These are phyloP conservation scores for Pichia sp. DNA, from an alignment of 1,139 yeast species.

Conservation along the genomic window DNA sequence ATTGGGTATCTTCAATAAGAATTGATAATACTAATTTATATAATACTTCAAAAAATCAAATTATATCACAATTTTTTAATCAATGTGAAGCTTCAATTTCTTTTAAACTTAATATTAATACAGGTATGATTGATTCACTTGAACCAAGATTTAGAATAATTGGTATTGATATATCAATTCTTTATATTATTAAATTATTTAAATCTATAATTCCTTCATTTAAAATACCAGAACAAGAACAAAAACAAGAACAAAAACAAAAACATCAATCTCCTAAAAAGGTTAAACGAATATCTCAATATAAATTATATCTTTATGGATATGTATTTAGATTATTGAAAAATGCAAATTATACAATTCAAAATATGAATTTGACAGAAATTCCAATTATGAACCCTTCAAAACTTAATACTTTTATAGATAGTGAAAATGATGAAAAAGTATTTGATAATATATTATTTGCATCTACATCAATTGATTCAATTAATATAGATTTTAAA, in stretches of 20 bases:
- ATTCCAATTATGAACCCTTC: conserved; percentile 15
- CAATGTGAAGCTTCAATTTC: conserved; percentile 11
- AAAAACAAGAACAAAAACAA: neutral
- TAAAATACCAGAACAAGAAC: neutral
- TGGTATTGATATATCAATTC: conserved; percentile 21
- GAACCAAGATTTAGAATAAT: conserved; percentile 4
- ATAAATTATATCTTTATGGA: conserved; percentile 10
- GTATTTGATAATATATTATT: conserved; percentile 27
- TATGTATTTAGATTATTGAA: conserved; percentile 16
- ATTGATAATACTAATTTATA: conserved; percentile 9
- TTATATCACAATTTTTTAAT: conserved; percentile 13
- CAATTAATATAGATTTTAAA: conserved; percentile 30
- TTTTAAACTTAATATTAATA: conserved; percentile 19
- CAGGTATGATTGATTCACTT: conserved; percentile 18
- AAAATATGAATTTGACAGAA: conserved; percentile 18
- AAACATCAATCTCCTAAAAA: neutral
- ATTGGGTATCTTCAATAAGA: conserved; percentile 11
- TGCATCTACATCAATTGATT: conserved; percentile 30
- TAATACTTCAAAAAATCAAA: conserved; percentile 1
- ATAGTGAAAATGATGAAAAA: neutral
- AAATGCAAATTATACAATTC: conserved; percentile 15
- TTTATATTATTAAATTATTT: conserved; percentile 18
- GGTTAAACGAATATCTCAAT: neutral
- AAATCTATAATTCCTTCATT: conserved; percentile 4
- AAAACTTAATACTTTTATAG: conserved; percentile 7